These are phyloP conservation scores for Candida methanosorbosa DNA, from an alignment of 805 yeast species.

Conservation along the genomic window DNA sequence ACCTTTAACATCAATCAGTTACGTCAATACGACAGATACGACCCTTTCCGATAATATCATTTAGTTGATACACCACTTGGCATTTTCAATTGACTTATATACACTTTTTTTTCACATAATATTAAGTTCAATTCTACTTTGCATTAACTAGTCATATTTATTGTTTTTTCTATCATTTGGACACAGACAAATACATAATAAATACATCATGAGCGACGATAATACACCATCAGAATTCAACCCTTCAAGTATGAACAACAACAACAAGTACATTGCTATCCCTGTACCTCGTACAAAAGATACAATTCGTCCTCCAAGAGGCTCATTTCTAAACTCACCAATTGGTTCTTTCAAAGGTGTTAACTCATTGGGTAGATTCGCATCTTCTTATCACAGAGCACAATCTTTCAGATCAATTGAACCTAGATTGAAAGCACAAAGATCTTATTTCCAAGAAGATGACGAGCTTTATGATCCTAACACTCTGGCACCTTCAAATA, in stretches of 20 bases:
- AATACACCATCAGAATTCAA: not conserved
- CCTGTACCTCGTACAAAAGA: constrained; percentile 1
- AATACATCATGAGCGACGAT: not conserved
- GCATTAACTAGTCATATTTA: not conserved
- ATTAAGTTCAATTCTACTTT: not conserved
- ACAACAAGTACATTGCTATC: constrained; percentile 1
- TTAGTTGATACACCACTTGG: not conserved
- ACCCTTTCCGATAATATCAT: too few relatives aligned
- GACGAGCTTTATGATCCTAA: constrained; percentile 66
- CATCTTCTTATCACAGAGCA: constrained; percentile 71
- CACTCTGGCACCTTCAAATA: constrained; percentile 53
- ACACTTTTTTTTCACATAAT: not conserved
- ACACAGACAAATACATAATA: too few relatives aligned
- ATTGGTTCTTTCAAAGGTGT: constrained; percentile 55
- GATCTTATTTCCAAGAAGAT: constrained; percentile 56
- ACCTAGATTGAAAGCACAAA: constrained; percentile 44
- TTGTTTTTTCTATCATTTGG: too few relatives aligned
- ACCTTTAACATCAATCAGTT: too few relatives aligned
- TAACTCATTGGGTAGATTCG: constrained; percentile 70
- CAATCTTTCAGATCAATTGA: constrained; percentile 55
- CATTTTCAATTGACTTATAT: not conserved
- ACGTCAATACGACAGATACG: too few relatives aligned
- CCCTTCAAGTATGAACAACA: not conserved
- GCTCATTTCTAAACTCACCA: constrained; percentile 30
- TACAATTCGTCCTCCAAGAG: constrained; percentile 9